These are phyloP conservation scores for Fusarium proliferatum DNA, from an alignment of 2,329 filamentous ascomycete species.

Conservation along the genomic window DNA sequence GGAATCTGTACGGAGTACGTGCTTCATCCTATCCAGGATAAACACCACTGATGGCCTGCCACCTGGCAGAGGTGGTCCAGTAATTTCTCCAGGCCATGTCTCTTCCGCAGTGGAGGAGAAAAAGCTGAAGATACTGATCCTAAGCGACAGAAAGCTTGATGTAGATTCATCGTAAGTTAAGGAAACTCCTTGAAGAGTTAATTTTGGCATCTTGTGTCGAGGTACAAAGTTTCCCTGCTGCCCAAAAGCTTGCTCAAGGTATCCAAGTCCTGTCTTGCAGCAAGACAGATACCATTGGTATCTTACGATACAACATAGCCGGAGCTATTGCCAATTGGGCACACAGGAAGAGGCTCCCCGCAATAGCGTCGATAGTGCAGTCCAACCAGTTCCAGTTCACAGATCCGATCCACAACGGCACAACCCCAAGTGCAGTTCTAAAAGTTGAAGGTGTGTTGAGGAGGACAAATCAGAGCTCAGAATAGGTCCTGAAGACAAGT, in stretches of 20 bases:
- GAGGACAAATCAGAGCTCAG: constrained; percentile 32
- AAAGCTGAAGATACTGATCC: neutral
- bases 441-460: constrained; percentile 18
- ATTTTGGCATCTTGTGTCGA: neutral
- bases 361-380: constrained; percentile 30
- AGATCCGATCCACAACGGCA: constrained; percentile 33
- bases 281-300: constrained; percentile 17
- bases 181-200: neutral
- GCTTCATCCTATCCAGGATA: constrained; percentile 2
- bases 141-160: neutral
- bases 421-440: constrained; percentile 22
- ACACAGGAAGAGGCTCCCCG: constrained; percentile 11
- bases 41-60: constrained; percentile 39
- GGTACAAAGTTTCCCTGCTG: neutral
- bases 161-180: neutral
- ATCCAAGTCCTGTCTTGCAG: constrained; percentile 1
- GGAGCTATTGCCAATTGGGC: constrained; percentile 26
- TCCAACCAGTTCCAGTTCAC: constrained; percentile 30
- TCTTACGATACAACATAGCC: constrained; percentile 19
- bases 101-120: neutral
- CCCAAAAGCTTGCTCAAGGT: neutral
- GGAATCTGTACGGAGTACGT: neutral
- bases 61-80: constrained; percentile 38
- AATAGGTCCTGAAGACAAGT: neutral
- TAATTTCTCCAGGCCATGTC: constrained; percentile 32